Percentiles rank a stretch among this genome's conserved stretches.
Evolutionary conservation across 2,329 filamentous ascomycete species (phyloP).

Genomic region (Chaetomium globosum): DNA sequence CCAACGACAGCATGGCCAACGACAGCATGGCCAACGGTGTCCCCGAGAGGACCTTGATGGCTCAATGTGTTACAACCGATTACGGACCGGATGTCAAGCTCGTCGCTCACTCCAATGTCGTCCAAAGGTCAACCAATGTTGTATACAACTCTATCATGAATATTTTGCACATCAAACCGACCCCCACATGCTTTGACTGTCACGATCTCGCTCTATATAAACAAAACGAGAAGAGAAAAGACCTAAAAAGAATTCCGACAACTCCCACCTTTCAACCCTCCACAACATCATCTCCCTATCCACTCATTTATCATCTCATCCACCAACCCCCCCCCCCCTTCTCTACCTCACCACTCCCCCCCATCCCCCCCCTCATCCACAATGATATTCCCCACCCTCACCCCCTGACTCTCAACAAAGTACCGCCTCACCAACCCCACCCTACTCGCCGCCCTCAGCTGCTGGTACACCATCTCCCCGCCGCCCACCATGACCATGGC

Average conservation of each 20-base stretch:
- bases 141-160: conserved; percentile 2
- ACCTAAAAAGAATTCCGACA: not conserved
- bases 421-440: conserved; percentile 79
- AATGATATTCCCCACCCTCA: conserved; percentile 76
- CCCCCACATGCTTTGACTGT: not conserved
- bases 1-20: too few species aligned
- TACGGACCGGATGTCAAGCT: not conserved
- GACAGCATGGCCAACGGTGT: not conserved
- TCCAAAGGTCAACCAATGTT: not conserved
- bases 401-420: conserved; percentile 76
- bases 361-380: conserved; percentile 51
- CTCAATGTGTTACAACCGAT: not conserved
- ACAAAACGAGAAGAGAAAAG: not conserved
- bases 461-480: conserved; percentile 64
- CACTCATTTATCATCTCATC: too few species aligned
- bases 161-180: not conserved
- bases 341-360: conserved; percentile 13
- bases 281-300: not conserved
- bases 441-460: conserved; percentile 64
- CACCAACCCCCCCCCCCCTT: too few species aligned
- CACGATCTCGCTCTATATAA: not conserved
- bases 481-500: conserved; percentile 83
- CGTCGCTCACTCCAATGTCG: not conserved
- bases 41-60: not conserved
- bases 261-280: not conserved